A percentile compares a stretch with the other conserved stretches of the same genome.
Evolutionary conservation across 2,329 filamentous ascomycete species (phyloP).

Genomic region (Pestalotiopsis sp.): DNA sequence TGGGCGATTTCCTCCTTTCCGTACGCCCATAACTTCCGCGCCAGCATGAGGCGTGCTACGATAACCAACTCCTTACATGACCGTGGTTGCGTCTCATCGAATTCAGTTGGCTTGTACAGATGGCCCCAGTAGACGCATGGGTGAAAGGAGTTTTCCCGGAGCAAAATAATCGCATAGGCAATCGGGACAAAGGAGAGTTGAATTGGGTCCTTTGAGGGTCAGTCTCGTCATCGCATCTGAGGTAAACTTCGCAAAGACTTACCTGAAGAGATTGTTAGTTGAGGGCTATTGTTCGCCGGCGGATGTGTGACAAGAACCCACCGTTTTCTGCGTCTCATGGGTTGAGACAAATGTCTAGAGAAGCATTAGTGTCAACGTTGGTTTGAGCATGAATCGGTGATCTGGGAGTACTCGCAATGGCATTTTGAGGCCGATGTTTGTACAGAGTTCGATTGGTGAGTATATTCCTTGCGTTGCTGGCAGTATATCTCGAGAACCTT

Average conservation of each 20-base stretch:
- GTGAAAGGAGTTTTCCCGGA: constrained; percentile 56
- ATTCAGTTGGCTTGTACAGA: constrained; percentile 53
- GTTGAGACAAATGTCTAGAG: not conserved
- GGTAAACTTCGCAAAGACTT: no score
- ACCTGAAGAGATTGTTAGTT: no score
- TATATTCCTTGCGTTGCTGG: no score
- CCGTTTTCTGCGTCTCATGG: not conserved
- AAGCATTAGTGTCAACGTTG: not conserved
- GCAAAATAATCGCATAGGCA: constrained; percentile 72
- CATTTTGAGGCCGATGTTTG: not conserved
- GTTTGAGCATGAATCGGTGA: not conserved
- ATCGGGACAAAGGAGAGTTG: constrained; percentile 69
- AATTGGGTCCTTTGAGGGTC: constrained; percentile 53
- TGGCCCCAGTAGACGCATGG: constrained; percentile 74
- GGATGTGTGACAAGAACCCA: not conserved
- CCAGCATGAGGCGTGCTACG: constrained; percentile 61
- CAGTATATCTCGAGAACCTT: no score
- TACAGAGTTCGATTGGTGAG: no score
- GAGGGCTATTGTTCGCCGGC: constrained; percentile 39
- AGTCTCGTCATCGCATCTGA: not conserved
- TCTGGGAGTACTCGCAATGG: not conserved
- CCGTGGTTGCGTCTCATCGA: constrained; percentile 36
- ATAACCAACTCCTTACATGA: constrained; percentile 40
- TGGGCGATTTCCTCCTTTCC: constrained; percentile 38
- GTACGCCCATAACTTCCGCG: constrained; percentile 68